phyloP scores from a whole-genome alignment of 257 asterid genomes.

The Ocimum tenuiflorum region DNA sequence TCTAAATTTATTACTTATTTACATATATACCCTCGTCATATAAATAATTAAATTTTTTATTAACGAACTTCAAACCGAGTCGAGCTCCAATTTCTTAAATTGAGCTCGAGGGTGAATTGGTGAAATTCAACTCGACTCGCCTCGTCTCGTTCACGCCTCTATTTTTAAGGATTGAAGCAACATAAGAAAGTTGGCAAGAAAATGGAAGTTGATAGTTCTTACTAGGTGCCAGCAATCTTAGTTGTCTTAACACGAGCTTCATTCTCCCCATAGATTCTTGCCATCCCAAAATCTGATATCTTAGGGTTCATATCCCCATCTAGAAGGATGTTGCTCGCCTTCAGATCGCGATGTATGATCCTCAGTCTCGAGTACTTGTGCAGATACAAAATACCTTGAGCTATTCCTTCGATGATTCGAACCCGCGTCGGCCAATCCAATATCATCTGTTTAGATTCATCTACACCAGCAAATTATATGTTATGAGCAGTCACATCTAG shows the following conservation, averaged over 20 bases:
- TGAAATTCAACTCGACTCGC: no score
- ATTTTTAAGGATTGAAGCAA: no score
- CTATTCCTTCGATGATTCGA: constrained; percentile 6
- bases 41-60: no score
- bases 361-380: constrained; percentile 12
- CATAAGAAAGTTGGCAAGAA: no score
- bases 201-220: not conserved
- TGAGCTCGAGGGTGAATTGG: no score
- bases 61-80: no score
- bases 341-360: constrained; percentile 17
- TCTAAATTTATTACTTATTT: no score
- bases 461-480: not conserved
- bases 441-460: constrained; percentile 1
- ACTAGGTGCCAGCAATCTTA: constrained; percentile 10
- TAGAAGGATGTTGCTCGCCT: constrained; percentile 17
- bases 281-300: constrained; percentile 19
- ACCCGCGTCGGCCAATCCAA: constrained; percentile 9
- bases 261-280: not conserved
- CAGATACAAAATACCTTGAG: constrained; percentile 7
- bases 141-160: no score
- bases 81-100: no score
- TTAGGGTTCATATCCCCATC: constrained; percentile 15
- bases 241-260: not conserved
- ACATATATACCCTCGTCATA: no score
- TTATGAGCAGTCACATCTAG: not conserved